These are phyloP conservation scores for Lipomyces sp. DNA, from an alignment of 805 yeast species.

Conservation along the genomic window DNA sequence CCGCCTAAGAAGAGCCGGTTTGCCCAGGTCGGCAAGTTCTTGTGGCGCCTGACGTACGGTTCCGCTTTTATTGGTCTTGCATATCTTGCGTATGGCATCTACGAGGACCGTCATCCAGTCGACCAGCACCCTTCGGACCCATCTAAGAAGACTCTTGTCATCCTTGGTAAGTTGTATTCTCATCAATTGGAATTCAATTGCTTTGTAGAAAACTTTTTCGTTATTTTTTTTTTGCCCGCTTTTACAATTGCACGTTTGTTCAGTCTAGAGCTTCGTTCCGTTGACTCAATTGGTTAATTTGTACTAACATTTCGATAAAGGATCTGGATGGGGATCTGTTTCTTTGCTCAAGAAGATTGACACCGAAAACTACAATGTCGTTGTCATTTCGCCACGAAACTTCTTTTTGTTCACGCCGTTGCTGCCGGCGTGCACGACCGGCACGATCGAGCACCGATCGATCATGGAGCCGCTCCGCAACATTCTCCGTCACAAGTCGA, in stretches of 20 bases:
- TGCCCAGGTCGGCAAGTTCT: conserved; percentile 16
- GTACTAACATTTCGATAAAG: conserved; percentile 42
- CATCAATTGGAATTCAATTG: not conserved
- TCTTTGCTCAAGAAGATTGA: conserved; percentile 83
- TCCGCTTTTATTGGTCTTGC: conserved; percentile 33
- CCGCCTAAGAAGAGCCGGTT: conserved; percentile 20
- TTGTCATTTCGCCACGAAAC: conserved; percentile 91
- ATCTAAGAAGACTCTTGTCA: conserved; percentile 73
- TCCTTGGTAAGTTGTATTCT: conserved; percentile 48
- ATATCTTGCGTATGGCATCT: conserved; percentile 41
- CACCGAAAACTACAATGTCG: conserved; percentile 83
- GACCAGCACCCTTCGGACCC: conserved; percentile 55
- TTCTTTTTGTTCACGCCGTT: conserved; percentile 93
- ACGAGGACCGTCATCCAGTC: conserved; percentile 47
- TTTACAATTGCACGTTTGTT: too few species aligned
- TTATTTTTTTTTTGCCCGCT: not conserved
- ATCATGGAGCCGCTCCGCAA: conserved; percentile 92
- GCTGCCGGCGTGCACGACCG: conserved; percentile 92
- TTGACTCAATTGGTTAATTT: not conserved
- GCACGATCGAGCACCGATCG: conserved; percentile 83
- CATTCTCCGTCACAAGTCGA: conserved; percentile 73
- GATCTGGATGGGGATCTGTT: conserved; percentile 95
- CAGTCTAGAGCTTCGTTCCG: not conserved
- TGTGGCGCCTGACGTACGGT: conserved; percentile 32
- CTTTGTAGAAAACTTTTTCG: not conserved